phyloP scores from a whole-genome alignment of 345 rosid species.

The Cardiospermum halicacabum region DNA sequence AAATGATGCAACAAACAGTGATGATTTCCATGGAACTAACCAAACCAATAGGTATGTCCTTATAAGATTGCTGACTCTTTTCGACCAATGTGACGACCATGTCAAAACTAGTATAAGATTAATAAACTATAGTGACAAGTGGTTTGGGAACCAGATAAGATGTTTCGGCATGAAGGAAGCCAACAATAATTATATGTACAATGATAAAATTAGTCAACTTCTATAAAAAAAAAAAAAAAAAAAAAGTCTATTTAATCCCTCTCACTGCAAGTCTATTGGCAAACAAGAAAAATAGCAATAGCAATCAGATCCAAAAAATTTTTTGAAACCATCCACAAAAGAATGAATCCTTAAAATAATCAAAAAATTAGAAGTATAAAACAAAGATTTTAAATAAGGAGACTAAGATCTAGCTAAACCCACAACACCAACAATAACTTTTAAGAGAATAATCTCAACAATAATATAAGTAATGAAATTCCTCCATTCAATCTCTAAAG shows the following conservation, averaged over 20 bases:
- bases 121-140: slow-evolving; percentile 70
- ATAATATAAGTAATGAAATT: slow-evolving; percentile 80
- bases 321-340: slow-evolving; percentile 68
- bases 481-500: slow-evolving; percentile 76
- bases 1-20: slow-evolving; percentile 80
- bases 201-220: slow-evolving; percentile 53
- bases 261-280: slow-evolving; percentile 71
- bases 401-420: slow-evolving; percentile 90
- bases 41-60: slow-evolving; percentile 87
- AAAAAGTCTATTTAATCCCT: slow-evolving; percentile 71
- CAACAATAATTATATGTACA: slow-evolving; percentile 52
- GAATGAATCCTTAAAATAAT: slow-evolving; percentile 47
- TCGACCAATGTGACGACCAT: slow-evolving; percentile 97
- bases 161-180: slow-evolving; percentile 55
- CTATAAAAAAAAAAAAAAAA: too few relatives aligned
- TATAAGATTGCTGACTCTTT: slow-evolving; percentile 77
- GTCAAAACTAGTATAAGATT: slow-evolving; percentile 96
- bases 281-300: slow-evolving; percentile 54
- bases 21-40: slow-evolving; percentile 79
- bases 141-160: slow-evolving; percentile 53
- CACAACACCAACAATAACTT: slow-evolving; percentile 81
- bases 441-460: slow-evolving; percentile 78
- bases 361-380: slow-evolving; percentile 53
- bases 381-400: slow-evolving; percentile 79
- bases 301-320: slow-evolving; percentile 82